phyloP scores from a whole-genome alignment of 352 stramenopile species.

The Phytophthora meadii region DNA sequence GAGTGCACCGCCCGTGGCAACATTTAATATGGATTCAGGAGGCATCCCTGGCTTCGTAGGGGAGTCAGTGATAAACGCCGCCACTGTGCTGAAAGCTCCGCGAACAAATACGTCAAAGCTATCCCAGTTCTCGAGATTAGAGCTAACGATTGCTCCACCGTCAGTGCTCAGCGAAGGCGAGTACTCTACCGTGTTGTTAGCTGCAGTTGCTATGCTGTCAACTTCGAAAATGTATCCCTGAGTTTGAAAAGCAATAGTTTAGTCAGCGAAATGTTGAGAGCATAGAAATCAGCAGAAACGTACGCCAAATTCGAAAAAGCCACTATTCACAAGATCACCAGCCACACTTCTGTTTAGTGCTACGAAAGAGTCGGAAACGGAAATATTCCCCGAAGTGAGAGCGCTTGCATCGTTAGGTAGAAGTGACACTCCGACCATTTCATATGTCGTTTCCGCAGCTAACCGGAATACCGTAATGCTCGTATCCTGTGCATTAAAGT shows the following conservation, averaged over 20 bases:
- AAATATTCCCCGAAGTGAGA: conserved; percentile 31
- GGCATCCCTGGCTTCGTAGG: conserved; percentile 42
- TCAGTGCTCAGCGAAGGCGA: conserved; percentile 8
- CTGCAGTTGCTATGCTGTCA: conserved; percentile 15
- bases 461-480: conserved; percentile 49
- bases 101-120: conserved; percentile 32
- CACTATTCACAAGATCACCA: neutral
- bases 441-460: conserved; percentile 51
- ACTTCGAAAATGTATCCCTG: conserved; percentile 63
- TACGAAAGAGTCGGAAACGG: conserved; percentile 33
- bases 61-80: conserved; percentile 41
- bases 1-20: conserved; percentile 53
- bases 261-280: neutral
- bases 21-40: conserved; percentile 26
- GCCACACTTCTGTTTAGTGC: conserved; percentile 5
- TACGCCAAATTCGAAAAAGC: conserved; percentile 64
- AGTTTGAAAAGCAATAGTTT: neutral
- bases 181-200: neutral
- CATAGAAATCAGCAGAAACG: conserved; percentile 6
- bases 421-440: conserved; percentile 53
- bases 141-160: conserved; percentile 18
- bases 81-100: conserved; percentile 31
- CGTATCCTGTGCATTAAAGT: conserved; percentile 21
- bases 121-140: conserved; percentile 13
- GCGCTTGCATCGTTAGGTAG: conserved; percentile 8